A percentile compares a stretch with the other conserved stretches of the same genome.
phyloP scores from a whole-genome alignment of 2,329 filamentous ascomycete species.

The Arachnomyces sp. region DNA sequence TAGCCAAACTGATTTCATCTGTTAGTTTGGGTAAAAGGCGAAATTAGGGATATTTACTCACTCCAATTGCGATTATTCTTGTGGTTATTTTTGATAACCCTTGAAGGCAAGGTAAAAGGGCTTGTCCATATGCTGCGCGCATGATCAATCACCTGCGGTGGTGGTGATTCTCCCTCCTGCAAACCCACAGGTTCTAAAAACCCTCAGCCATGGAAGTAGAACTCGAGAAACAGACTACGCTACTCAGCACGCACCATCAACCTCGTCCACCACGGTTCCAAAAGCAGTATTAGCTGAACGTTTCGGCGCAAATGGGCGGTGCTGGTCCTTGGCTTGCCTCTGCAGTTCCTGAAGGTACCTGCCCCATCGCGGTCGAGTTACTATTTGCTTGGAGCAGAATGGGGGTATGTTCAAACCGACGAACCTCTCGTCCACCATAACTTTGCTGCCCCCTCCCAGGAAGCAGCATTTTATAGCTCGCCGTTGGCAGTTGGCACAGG shows the following conservation, averaged over 20 bases:
- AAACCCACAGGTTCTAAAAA: too few species aligned
- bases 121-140: too few species aligned
- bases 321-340: constrained; percentile 20
- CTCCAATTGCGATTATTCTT: constrained; percentile 30
- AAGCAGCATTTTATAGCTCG: constrained; percentile 24
- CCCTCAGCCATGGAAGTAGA: too few species aligned
- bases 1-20: too few species aligned
- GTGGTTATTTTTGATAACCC: constrained; percentile 21
- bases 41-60: constrained; percentile 19
- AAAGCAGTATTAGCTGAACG: too few species aligned
- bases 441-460: constrained; percentile 19
- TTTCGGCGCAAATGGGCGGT: too few species aligned
- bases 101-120: not conserved
- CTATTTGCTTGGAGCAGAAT: not conserved
- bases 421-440: constrained; percentile 28
- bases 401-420: constrained; percentile 1
- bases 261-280: too few species aligned
- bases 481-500: constrained; percentile 24
- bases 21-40: too few species aligned
- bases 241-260: too few species aligned
- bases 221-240: too few species aligned
- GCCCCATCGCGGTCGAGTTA: not conserved
- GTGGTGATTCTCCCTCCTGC: too few species aligned
- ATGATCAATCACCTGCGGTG: too few species aligned
- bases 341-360: constrained; percentile 14